Evolutionary conservation across 2,329 filamentous ascomycete genomes (phyloP).

Genomic region (Amylocarpus encephaloides): DNA sequence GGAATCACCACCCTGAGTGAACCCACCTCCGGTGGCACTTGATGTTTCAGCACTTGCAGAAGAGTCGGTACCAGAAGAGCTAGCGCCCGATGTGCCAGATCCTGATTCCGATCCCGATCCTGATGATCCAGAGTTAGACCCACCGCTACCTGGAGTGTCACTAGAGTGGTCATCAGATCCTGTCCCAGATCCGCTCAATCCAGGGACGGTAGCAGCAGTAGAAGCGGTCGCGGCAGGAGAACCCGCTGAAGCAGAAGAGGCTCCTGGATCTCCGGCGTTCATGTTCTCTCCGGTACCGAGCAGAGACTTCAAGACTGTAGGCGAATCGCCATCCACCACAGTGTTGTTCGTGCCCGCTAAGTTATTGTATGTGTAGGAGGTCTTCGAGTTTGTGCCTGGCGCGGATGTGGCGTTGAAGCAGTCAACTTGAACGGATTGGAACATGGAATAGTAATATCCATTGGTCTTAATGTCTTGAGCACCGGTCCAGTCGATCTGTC

Average conservation of each 20-base stretch:
- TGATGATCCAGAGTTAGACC: slow-evolving; percentile 1
- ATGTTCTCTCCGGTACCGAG: slow-evolving; percentile 75
- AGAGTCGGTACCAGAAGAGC: not conserved
- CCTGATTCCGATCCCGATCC: not conserved
- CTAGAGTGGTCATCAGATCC: slow-evolving; percentile 28
- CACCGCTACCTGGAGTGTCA: slow-evolving; percentile 27
- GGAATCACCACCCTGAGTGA: slow-evolving; percentile 26
- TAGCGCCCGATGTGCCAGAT: not conserved
- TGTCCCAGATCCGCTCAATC: slow-evolving; percentile 47
- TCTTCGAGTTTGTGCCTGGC: slow-evolving; percentile 63
- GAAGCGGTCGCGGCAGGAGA: slow-evolving; percentile 15
- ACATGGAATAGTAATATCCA: slow-evolving; percentile 82
- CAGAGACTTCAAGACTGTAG: slow-evolving; percentile 72
- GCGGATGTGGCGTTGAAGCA: slow-evolving; percentile 65
- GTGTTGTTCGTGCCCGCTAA: slow-evolving; percentile 65
- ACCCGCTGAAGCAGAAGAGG: slow-evolving; percentile 23
- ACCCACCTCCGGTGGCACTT: slow-evolving; percentile 19
- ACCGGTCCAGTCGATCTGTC: slow-evolving; percentile 74
- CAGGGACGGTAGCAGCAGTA: slow-evolving; percentile 44
- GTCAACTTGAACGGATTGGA: slow-evolving; percentile 71
- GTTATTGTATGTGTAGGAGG: slow-evolving; percentile 71
- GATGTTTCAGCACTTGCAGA: slow-evolving; percentile 18
- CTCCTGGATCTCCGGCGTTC: slow-evolving; percentile 39
- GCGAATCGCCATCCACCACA: slow-evolving; percentile 66
- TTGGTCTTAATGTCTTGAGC: slow-evolving; percentile 70